Percentiles rank a stretch among this genome's conserved stretches.
phyloP scores from a whole-genome alignment of 192 early-diverging fungal genomes.

The Martensiomyces pterosporus region DNA sequence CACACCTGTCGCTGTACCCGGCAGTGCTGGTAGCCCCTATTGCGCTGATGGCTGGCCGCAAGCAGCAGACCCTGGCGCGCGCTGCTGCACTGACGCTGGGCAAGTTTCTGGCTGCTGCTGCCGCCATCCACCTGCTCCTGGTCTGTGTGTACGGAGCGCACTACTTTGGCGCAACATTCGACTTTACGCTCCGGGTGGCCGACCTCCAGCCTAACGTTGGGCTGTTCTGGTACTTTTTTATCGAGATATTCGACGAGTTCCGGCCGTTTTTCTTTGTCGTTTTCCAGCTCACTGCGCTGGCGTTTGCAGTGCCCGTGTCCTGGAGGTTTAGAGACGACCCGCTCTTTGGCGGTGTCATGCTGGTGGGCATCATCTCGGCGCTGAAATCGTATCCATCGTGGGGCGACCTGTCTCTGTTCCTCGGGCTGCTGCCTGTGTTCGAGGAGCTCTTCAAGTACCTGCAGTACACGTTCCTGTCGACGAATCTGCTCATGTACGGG shows the following conservation, averaged over 20 bases:
- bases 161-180: slow-evolving; percentile 34
- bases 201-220: slow-evolving; percentile 97
- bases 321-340: slow-evolving; percentile 73
- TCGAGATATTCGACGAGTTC: slow-evolving; percentile 99
- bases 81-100: slow-evolving; percentile 7
- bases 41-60: slow-evolving; percentile 13
- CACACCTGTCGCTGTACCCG: slow-evolving; percentile 87
- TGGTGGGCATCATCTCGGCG: slow-evolving; percentile 72
- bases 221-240: slow-evolving; percentile 99
- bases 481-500: slow-evolving; percentile 68
- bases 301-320: slow-evolving; percentile 81
- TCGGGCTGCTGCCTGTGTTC: slow-evolving; percentile 75
- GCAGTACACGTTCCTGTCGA: slow-evolving; percentile 72
- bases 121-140: slow-evolving; percentile 24
- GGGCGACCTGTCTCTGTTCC: slow-evolving; percentile 79
- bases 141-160: slow-evolving; percentile 13
- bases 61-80: not conserved
- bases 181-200: slow-evolving; percentile 59
- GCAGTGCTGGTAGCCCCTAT: slow-evolving; percentile 65
- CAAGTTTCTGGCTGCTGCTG: slow-evolving; percentile 13
- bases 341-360: slow-evolving; percentile 68
- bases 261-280: slow-evolving; percentile 87
- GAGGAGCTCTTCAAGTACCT: slow-evolving; percentile 89
- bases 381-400: slow-evolving; percentile 94
- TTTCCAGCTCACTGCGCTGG: slow-evolving; percentile 90